Evolutionary conservation across 257 asterid genomes (phyloP), one percentile per base, ranked within the genome.

Genomic region (Solanum chaucha): DNA sequence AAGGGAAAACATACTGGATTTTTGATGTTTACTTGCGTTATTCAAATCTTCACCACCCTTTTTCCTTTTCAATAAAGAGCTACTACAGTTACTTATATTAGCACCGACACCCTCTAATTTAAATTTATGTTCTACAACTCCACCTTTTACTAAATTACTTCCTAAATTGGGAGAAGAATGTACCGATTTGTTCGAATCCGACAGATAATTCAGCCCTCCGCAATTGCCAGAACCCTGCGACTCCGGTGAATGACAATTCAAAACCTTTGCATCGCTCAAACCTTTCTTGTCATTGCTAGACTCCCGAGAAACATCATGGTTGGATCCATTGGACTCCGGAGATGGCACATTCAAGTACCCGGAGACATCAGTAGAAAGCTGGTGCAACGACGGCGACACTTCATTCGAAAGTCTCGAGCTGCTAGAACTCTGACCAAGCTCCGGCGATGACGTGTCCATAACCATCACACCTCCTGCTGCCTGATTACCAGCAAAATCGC

Each of bases 251-350:
- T 87, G 90, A 91, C 94, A 93, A 89, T 86, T 90, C 93, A 91
- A 68, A 46, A 77, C 94, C 93, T 93, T 95, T 7, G 20, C 92
- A 81, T 86, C 96, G 26, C 75, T 87, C 19, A 89, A 89, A 61
- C 86, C 88, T 86, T 87, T 74, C 72, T 71, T 71, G 19, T 68
- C 87, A 86, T 34, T 91, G 22, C 65, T 85, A 85, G 91, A 64
- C 48, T 87, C 86, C 40, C 84, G 91, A 77, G 89, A 26, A 86
- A 87, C 82, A 10, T 72, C 92, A 12, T 89, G 93, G 65, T 93
- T 94, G 73, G 96, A 95, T 77, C 97, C 98, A 48, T 92, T 91
- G 15, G 97, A 95, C 88, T 95, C 99, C 22, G 99, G 97, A 17
- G 98, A 95, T 58, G 91, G 90, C 87, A 94, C 90, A 88, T 94